Percentiles rank a stretch among this genome's conserved stretches.
Evolutionary conservation across 129 eudicot species (phyloP).

Genomic region (Flaveria sonorensis): DNA sequence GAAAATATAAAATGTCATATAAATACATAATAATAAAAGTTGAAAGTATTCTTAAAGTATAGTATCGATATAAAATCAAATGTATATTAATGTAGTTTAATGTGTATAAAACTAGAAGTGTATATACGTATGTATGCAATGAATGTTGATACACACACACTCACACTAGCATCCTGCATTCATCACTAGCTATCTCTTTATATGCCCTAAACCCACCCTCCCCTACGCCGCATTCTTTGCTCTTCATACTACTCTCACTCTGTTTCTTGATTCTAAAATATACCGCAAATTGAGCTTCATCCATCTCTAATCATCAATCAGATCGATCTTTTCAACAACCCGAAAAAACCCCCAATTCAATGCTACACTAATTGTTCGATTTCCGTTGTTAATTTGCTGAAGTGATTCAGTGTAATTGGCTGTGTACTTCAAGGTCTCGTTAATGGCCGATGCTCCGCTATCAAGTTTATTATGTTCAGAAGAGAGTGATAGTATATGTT

Average conservation of each 20-base stretch:
- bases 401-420: neutral
- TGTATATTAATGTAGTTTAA: neutral
- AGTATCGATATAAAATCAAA: neutral
- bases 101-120: neutral
- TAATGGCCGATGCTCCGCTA: constrained; percentile 45
- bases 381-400: constrained; percentile 20
- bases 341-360: neutral
- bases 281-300: neutral
- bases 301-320: constrained; percentile 11
- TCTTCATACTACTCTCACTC: constrained; percentile 18
- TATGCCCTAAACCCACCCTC: constrained; percentile 32
- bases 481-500: constrained; percentile 48
- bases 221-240: constrained; percentile 39
- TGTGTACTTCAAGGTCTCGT: constrained; percentile 1
- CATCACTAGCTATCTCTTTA: constrained; percentile 17
- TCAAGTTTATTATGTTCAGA: constrained; percentile 67
- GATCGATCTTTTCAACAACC: constrained; percentile 12
- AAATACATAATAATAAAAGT: no score
- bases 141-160: neutral
- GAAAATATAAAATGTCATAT: no score
- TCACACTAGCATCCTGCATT: neutral
- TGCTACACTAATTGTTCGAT: neutral
- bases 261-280: constrained; percentile 22
- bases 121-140: neutral
- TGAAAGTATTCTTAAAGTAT: neutral